Conservation (phyloP, 441 rosid genomes). For the Mallotus repandus region DNA sequence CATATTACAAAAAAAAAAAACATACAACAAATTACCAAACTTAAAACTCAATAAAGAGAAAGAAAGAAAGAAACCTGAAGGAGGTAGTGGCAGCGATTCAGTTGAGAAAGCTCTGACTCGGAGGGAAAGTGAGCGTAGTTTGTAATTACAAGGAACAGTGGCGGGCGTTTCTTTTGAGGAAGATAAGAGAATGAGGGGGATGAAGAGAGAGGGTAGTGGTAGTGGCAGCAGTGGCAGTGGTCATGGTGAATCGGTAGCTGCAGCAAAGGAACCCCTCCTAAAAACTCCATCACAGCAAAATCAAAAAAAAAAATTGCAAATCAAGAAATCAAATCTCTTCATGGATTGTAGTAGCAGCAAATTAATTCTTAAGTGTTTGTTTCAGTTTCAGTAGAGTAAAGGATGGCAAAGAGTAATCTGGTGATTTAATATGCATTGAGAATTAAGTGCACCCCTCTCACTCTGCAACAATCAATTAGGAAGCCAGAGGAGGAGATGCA, state of each 20-base stretch:
- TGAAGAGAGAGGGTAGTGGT: constrained; percentile 26
- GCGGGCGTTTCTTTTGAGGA: constrained; percentile 16
- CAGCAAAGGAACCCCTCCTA: too few species aligned
- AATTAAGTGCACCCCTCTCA: too few species aligned
- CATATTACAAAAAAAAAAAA: neutral
- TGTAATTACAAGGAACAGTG: constrained; percentile 23
- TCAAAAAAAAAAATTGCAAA: too few species aligned
- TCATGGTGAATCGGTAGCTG: constrained; percentile 31
- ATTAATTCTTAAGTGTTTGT: too few species aligned
- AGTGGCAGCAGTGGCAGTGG: constrained; percentile 24
- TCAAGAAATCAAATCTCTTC: too few species aligned
- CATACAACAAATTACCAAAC: neutral
- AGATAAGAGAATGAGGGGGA: constrained; percentile 38
- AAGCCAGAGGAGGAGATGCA: too few species aligned
- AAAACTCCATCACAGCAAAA: too few species aligned
- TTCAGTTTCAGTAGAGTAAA: too few species aligned
- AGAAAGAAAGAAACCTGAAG: constrained; percentile 40
- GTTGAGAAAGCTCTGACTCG: constrained; percentile 63
- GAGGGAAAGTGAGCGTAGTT: constrained; percentile 31
- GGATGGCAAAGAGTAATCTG: too few species aligned
- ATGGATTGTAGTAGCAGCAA: too few species aligned
- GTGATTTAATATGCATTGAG: too few species aligned
- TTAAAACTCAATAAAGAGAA: neutral
- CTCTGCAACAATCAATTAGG: too few species aligned
- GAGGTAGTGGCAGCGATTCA: constrained; percentile 25